Base-by-base conservation (phyloP, 228 moss, liverwort and hornwort species). In the Sphagnum magellanicum region DNA sequence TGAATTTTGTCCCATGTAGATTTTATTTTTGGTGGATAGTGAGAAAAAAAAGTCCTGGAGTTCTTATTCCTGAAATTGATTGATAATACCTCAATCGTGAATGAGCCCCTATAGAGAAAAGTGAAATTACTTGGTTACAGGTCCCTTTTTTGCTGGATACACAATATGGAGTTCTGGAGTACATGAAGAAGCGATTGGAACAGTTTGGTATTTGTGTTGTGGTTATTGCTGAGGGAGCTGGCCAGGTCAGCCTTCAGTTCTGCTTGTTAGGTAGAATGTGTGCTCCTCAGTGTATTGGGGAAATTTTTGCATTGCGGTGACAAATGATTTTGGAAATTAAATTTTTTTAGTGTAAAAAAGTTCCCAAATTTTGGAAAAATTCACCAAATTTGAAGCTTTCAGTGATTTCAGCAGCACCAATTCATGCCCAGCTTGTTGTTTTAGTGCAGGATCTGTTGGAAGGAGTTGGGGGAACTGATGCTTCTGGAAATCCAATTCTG, bases 191-290 rank as follows among this genome's bases (percentile, higher is more conserved):
- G 78, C 79, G 75, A 77, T 80, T 95, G 65, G 90, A 92, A 48
- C 80, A 74, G 61, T 89, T 90, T 68, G 95, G 95, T 63, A 81
- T 95, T 48, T 95, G 90, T 74, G 90, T 95, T 66, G 89, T 92
- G 55, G 95, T 95, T 60, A 79, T 92, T 67, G 95, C 95, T 0
- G 90, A 95, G 78, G 95, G 95, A 32, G 92, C 90, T 69, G 92
- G 92, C 46, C 95, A 95, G 88, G 90, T 92, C 64, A 55, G 55
- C 55, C 55, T 55, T 8, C 55, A 55, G 8, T 12, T 55, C 9
- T 55, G 1, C 12, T 55, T 8, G 9, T 55, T 55, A 55, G 55
- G 55, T 8, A 55, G 12, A 55, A 8, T 12, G 8, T 55, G 53
- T 55, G 55, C 32, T 55, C 3, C 12, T 8, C 8, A 12, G 9